These are phyloP conservation scores for Eucalyptus pauciflora DNA, from an alignment of 345 rosid species.

Conservation along the genomic window DNA sequence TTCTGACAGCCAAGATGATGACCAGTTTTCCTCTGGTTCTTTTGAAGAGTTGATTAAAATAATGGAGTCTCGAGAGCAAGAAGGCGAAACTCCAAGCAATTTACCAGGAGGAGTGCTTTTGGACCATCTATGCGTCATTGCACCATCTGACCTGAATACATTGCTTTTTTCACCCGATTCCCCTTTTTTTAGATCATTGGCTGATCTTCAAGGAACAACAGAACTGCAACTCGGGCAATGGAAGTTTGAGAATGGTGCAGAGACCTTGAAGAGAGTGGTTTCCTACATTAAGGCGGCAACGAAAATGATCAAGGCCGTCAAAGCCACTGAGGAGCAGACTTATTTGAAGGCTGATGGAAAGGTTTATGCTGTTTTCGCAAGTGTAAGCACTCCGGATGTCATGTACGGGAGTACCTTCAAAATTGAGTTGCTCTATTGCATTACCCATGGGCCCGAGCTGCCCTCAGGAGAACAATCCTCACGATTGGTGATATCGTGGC, in stretches of 20 bases:
- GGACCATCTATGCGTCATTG: slow-evolving; percentile 51
- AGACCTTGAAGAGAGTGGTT: slow-evolving; percentile 48
- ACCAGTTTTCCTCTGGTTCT: slow-evolving; percentile 33
- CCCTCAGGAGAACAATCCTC: slow-evolving; percentile 73
- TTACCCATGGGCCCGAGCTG: slow-evolving; percentile 70
- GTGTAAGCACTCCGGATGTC: slow-evolving; percentile 84
- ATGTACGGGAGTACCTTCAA: slow-evolving; percentile 18
- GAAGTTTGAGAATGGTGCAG: slow-evolving; percentile 54
- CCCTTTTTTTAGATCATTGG: slow-evolving; percentile 34
- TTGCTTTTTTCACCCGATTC: slow-evolving; percentile 74
- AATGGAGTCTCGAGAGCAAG: slow-evolving; percentile 60
- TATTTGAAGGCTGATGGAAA: slow-evolving; percentile 77
- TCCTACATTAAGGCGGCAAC: slow-evolving; percentile 71
- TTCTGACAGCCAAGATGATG: slow-evolving; percentile 33
- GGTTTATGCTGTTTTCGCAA: slow-evolving; percentile 40
- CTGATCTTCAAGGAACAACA: slow-evolving; percentile 68
- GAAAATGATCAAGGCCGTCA: slow-evolving; percentile 73
- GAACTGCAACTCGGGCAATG: slow-evolving; percentile 70
- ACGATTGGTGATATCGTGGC: slow-evolving; percentile 78
- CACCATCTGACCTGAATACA: slow-evolving; percentile 55
- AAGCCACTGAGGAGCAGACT: slow-evolving; percentile 74
- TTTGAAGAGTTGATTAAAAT: slow-evolving; percentile 55
- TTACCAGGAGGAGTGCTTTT: slow-evolving; percentile 82
- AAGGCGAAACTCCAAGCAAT: slow-evolving; percentile 50
- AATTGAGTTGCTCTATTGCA: slow-evolving; percentile 59